Evolutionary conservation across 805 yeast species (phyloP), one percentile per base, ranked within the genome.

Genomic region (Lipomyces yamadae): DNA sequence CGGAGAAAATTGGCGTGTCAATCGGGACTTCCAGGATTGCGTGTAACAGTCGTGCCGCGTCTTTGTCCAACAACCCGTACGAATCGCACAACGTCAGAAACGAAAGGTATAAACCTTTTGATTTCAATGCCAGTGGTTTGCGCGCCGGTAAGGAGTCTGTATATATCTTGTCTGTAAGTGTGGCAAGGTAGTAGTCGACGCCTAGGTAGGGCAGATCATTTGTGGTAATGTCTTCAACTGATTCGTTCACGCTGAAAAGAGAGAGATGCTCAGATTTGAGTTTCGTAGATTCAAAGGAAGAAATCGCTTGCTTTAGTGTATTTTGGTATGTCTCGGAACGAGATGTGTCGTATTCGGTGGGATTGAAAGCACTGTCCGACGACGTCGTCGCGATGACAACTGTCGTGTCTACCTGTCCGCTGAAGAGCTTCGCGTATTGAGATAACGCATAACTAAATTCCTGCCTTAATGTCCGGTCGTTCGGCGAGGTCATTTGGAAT

Each of bases 211-310:
- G 86, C 24, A 92, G 75, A 56, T 90, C 86, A 4, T 78, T 75
- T 0, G 96, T 88, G 52, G 84, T 80, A 10, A 92, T 73, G 72
- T 92, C 98, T 0, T 86, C 90, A 1, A 90, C 65, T 0, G 82
- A 74, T 75, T 92, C 97, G 75, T 91, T 91, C 11, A 79, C 77
- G 72, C 94, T 89, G 78, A 90, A 92, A 32, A 92, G 75, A 2
- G 86, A 81, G 18, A 87, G 76, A n/a, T 78, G 77, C 11, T 81
- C 78, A 0, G 56, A 30, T 42, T 68, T 68, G 10, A 6, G 29
- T 33, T 60, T 45, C 8, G 61, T 37, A 3, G 34, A 18, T 24
- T 67, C 57, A 15, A 68, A 67, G 7, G 66, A 30, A 8, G 45
- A 29, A n/a, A 62, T 66, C 5, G 67, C 61, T 15, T 42, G 54